Conservation (phyloP, 2,329 filamentous ascomycete genomes). For the Pyrenochaeta sp. region DNA sequence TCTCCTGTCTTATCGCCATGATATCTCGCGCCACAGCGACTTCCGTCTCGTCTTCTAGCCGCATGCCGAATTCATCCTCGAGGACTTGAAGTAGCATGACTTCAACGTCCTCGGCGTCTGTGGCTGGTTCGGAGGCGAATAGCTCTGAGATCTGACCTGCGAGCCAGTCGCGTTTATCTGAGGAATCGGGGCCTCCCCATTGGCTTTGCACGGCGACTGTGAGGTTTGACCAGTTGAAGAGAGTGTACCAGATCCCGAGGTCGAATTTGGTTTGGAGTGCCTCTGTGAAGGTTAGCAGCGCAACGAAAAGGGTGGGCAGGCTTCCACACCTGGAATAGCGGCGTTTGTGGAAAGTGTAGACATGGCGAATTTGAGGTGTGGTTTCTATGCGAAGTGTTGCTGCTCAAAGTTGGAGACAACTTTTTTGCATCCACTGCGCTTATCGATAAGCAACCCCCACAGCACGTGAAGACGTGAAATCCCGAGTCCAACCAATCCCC, state of each 20-base stretch:
- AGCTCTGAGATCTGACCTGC: slow-evolving; percentile 86
- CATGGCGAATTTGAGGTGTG: slow-evolving; percentile 4
- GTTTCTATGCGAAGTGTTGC: too few relatives aligned
- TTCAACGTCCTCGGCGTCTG: slow-evolving; percentile 82
- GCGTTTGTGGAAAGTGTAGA: slow-evolving; percentile 1
- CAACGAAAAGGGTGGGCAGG: too few relatives aligned
- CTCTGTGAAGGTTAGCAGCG: slow-evolving; percentile 26
- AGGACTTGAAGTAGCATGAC: slow-evolving; percentile 86
- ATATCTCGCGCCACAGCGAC: slow-evolving; percentile 77
- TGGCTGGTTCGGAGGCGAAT: slow-evolving; percentile 65
- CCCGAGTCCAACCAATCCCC: too few relatives aligned
- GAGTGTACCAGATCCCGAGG: slow-evolving; percentile 81
- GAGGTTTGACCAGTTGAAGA: slow-evolving; percentile 89
- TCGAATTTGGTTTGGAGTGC: slow-evolving; percentile 64
- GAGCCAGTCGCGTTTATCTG: slow-evolving; percentile 96
- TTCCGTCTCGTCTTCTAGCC: slow-evolving; percentile 87
- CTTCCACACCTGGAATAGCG: neutral
- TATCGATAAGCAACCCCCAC: too few relatives aligned
- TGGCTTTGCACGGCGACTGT: slow-evolving; percentile 84
- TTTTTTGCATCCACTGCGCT: too few relatives aligned
- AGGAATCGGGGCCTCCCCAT: slow-evolving; percentile 84
- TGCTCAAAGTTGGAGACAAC: too few relatives aligned
- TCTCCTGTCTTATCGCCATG: slow-evolving; percentile 70
- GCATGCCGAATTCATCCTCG: slow-evolving; percentile 93
- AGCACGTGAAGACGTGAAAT: too few relatives aligned